Conservation (phyloP, 2,329 filamentous ascomycete species). For the Fusarium penzigii region DNA sequence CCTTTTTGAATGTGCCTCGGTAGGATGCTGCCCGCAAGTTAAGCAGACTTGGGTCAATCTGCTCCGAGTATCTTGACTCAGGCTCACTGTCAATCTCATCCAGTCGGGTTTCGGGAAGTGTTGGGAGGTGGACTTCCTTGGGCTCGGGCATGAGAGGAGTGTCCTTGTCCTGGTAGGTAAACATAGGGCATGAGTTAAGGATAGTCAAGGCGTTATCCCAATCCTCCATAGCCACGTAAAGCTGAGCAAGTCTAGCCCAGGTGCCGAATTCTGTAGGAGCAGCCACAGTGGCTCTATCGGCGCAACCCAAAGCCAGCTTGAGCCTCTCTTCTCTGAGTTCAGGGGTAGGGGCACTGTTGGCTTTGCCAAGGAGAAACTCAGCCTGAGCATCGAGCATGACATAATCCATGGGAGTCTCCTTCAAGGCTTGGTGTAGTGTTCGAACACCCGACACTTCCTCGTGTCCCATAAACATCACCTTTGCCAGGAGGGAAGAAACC, state of each 20-base stretch:
- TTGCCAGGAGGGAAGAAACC: conserved; percentile 88
- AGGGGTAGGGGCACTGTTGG: conserved; percentile 53
- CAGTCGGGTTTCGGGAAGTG: conserved; percentile 82
- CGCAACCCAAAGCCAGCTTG: conserved; percentile 86
- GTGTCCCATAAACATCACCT: conserved; percentile 89
- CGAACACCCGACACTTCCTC: conserved; percentile 96
- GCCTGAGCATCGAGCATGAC: conserved; percentile 94
- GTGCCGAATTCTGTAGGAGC: conserved; percentile 97
- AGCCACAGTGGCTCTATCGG: conserved; percentile 90
- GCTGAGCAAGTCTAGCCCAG: conserved; percentile 90
- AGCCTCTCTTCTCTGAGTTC: conserved; percentile 66
- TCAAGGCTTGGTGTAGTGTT: conserved; percentile 82
- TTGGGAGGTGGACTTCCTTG: conserved; percentile 81
- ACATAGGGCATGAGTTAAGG: conserved; percentile 98
- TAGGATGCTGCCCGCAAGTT: conserved; percentile 87
- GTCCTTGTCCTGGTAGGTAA: conserved; percentile 99
- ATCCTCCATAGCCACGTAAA: conserved; percentile 91
- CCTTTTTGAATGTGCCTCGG: conserved; percentile 93
- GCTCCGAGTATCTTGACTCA: conserved; percentile 76
- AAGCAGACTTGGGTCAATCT: conserved; percentile 82
- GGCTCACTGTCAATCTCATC: conserved; percentile 96
- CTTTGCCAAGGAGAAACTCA: conserved; percentile 86
- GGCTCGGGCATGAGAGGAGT: conserved; percentile 93
- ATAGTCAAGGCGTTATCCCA: conserved; percentile 96
- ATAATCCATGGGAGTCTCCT: conserved; percentile 96